Evolutionary conservation across 352 stramenopile genomes (phyloP).

Genomic region (Phytophthora lateralis): DNA sequence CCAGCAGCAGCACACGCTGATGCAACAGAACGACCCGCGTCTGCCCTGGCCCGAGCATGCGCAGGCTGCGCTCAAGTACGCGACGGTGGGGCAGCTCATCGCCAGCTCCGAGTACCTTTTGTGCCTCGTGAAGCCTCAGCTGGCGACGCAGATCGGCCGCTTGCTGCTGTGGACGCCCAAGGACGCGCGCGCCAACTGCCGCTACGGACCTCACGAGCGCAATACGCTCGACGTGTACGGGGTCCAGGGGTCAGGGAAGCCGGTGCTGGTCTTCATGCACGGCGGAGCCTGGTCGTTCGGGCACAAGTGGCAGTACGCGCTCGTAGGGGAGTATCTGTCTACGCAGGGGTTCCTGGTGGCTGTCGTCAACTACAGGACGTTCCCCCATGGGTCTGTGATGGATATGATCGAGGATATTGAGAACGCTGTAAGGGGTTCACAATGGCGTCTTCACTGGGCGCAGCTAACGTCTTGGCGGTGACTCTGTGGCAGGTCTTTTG

Average conservation of each 20-base stretch:
- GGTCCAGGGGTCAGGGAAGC: conserved; percentile 36
- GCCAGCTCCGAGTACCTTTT: conserved; percentile 61
- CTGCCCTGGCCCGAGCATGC: conserved; percentile 18
- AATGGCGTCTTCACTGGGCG: neutral
- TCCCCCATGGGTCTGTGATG: conserved; percentile 77
- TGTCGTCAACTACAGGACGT: conserved; percentile 92
- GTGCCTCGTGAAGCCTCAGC: conserved; percentile 53
- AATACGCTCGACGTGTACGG: conserved; percentile 72
- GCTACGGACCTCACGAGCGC: conserved; percentile 57
- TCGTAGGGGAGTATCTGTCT: conserved; percentile 66
- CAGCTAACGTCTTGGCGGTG: conserved; percentile 10
- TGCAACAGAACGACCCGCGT: conserved; percentile 28
- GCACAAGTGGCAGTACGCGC: conserved; percentile 80
- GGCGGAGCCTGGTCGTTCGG: conserved; percentile 88
- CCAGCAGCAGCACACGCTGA: conserved; percentile 25
- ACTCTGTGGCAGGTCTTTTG: conserved; percentile 50
- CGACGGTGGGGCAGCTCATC: conserved; percentile 53
- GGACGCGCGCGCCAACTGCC: conserved; percentile 33
- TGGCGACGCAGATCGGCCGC: conserved; percentile 49
- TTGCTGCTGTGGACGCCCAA: conserved; percentile 46
- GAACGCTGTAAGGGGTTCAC: conserved; percentile 44
- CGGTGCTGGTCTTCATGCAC: conserved; percentile 92
- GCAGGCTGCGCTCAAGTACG: conserved; percentile 49
- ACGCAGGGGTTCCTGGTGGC: conserved; percentile 75
- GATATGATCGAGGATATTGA: conserved; percentile 92